Evolutionary conservation across 192 early-diverging fungal genomes (phyloP).

Genomic region (Coemansia sp.): DNA sequence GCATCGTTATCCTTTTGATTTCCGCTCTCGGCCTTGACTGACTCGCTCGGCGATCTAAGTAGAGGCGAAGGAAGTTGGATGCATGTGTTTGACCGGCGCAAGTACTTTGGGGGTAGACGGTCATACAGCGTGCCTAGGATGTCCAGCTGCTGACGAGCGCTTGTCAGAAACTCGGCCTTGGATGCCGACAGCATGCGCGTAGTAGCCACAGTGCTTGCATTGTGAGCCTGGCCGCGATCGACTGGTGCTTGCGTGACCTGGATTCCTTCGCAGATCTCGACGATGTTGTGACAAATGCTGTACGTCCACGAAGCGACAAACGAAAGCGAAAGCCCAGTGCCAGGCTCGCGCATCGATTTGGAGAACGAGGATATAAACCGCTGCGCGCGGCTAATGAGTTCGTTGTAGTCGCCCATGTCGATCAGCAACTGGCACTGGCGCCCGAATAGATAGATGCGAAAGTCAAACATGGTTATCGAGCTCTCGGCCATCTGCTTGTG

Average conservation of each 20-base stretch:
- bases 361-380: slow-evolving; percentile 39
- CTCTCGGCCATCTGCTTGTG: slow-evolving; percentile 87
- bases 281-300: slow-evolving; percentile 47
- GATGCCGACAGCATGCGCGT: slow-evolving; percentile 29
- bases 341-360: slow-evolving; percentile 33
- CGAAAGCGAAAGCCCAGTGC: slow-evolving; percentile 32
- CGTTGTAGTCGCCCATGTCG: slow-evolving; percentile 55
- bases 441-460: slow-evolving; percentile 92
- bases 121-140: slow-evolving; percentile 37
- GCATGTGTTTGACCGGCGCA: slow-evolving; percentile 16
- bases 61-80: slow-evolving; percentile 11
- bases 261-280: slow-evolving; percentile 51
- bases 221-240: slow-evolving; percentile 1
- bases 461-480: slow-evolving; percentile 91
- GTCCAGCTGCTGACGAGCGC: slow-evolving; percentile 47
- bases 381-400: slow-evolving; percentile 42
- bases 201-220: slow-evolving; percentile 3
- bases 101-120: slow-evolving; percentile 17
- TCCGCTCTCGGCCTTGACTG: not conserved
- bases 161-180: slow-evolving; percentile 53
- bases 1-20: not conserved
- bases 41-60: slow-evolving; percentile 1
- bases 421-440: slow-evolving; percentile 83
- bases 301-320: slow-evolving; percentile 53
- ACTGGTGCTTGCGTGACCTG: slow-evolving; percentile 17